A percentile compares a stretch with the other conserved stretches of the same genome.
Evolutionary conservation across 73 alveolate species (phyloP).

Genomic region (Paramecium primaurelia): DNA sequence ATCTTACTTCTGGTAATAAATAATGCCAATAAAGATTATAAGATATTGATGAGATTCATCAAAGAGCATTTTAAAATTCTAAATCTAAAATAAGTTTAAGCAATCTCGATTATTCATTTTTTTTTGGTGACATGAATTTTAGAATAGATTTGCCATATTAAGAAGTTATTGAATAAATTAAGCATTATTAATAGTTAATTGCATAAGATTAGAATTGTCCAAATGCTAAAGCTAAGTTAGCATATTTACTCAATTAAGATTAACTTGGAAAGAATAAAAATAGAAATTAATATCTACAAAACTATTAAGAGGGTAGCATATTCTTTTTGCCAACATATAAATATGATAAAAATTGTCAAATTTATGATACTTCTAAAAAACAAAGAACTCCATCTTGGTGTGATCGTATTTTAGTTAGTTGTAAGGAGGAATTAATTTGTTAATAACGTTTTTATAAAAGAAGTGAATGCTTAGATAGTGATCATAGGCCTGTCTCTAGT

Average conservation of each 20-base stretch:
- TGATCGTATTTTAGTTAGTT: conserved; percentile 79
- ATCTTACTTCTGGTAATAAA: conserved; percentile 85
- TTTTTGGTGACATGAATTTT: conserved; percentile 93
- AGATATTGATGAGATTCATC: conserved; percentile 80
- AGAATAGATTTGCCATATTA: conserved; percentile 78
- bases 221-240: conserved; percentile 46
- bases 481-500: conserved; percentile 89
- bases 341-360: conserved; percentile 66
- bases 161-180: conserved; percentile 67
- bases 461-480: conserved; percentile 81
- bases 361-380: conserved; percentile 76
- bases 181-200: neutral
- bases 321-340: conserved; percentile 92
- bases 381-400: conserved; percentile 93
- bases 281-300: conserved; percentile 67
- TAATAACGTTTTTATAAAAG: conserved; percentile 72
- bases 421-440: conserved; percentile 72
- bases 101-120: conserved; percentile 83
- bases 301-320: conserved; percentile 84
- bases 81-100: conserved; percentile 56
- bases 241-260: conserved; percentile 71
- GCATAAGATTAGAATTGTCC: neutral
- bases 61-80: conserved; percentile 71
- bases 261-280: conserved; percentile 70
- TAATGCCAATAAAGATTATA: conserved; percentile 75